Evolutionary conservation across 2,329 filamentous ascomycete genomes (phyloP).

Genomic region (Teratosphaeria destructans): DNA sequence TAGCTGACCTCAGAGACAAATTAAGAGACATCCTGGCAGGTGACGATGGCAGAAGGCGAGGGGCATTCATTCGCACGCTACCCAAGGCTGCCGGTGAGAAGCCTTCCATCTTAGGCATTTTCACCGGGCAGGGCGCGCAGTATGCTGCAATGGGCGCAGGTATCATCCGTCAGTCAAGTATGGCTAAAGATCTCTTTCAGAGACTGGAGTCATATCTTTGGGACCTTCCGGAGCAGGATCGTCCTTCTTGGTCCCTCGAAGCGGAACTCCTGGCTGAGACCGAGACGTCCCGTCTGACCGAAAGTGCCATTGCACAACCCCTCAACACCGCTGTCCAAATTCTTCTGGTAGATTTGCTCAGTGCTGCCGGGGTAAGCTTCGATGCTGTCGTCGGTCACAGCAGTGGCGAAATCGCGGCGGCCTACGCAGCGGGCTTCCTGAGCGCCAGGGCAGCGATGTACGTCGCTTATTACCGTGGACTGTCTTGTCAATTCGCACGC

Average conservation of each 20-base stretch:
- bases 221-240: no score
- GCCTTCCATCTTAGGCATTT: not conserved
- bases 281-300: constrained; percentile 8
- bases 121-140: constrained; percentile 2
- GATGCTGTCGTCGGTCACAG: constrained; percentile 21
- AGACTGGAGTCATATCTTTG: no score
- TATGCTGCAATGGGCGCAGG: not conserved
- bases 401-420: constrained; percentile 26
- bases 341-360: constrained; percentile 34
- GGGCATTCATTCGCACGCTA: not conserved
- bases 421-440: constrained; percentile 12
- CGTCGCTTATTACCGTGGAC: no score
- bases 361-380: constrained; percentile 10
- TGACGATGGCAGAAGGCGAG: not conserved
- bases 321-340: constrained; percentile 47
- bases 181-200: not conserved
- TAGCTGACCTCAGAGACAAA: not conserved
- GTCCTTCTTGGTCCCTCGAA: no score
- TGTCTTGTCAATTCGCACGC: no score
- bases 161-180: not conserved
- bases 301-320: constrained; percentile 38
- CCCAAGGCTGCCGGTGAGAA: no score
- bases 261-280: not conserved
- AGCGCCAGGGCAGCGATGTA: no score
- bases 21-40: not conserved